Base-by-base conservation (phyloP, 345 rosid genomes). In the Populus simonii region DNA sequence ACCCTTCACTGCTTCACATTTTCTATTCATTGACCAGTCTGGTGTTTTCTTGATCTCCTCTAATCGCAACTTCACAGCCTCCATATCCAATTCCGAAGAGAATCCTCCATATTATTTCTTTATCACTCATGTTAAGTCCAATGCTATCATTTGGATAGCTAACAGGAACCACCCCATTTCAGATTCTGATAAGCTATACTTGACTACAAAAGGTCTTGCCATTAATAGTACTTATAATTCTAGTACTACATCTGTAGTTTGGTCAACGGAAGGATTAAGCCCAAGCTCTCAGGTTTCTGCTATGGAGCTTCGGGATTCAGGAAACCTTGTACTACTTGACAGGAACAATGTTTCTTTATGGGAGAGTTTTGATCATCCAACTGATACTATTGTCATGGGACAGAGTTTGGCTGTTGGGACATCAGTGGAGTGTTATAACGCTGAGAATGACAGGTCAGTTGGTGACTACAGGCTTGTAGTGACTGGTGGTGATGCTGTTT, bases 131-230 rank as follows among this genome's bases (percentile, higher is more conserved):
- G 59, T 59, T 4, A 2, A 72, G 22, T 69, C 81, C 41, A 18
- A 71, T 23, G 6, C 76, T 62, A 45, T 74, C 71, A 35, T 82
- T 65, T 82, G 84, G 84, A 74, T 79, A 15, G 84, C 79, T 16
- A 78, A 78, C 31, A 33, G 72, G 10, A 55, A 70, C 67, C 13
- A 27, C 3, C 72, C 76, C 29, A 33, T 74, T 57, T 82, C 84
- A 7, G 77, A 68, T 29, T 78, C 84, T 7, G 74, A 66, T 10
- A 69, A 36, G 35, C 27, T 82, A n/a, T 23, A 38, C 23, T 62
- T 82, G 7, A 35, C 84, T 29, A 2, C 7, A 27, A 20, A n/a
- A 16, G 84, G 84, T 10, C 74, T 82, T 49, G 16, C 53, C 67
- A 47, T 81, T 61, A 23, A 62, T 0, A 72, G 6, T 3, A 0